These are phyloP conservation scores for Actinomucor elegans DNA, from an alignment of 371 early-diverging fungal genomes.

Conservation along the genomic window DNA sequence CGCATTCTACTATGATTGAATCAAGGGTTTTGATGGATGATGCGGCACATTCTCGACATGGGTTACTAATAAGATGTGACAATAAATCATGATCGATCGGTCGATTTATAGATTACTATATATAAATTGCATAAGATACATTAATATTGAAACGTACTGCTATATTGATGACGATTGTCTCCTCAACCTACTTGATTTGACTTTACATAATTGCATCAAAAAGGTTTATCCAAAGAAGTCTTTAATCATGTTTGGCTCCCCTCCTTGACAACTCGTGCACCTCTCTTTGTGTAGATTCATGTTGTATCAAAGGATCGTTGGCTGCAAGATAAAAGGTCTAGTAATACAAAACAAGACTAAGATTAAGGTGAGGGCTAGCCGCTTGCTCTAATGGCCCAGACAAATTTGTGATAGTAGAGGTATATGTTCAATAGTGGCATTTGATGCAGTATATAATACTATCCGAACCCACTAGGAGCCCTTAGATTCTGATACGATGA, in stretches of 20 bases:
- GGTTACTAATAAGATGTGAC: too few species aligned
- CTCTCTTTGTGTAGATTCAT: slow-evolving; percentile 61
- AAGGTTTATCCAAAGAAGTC: slow-evolving; percentile 25
- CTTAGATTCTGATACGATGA: too few species aligned
- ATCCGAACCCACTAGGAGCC: slow-evolving; percentile 42
- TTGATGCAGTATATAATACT: slow-evolving; percentile 35
- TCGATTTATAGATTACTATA: too few species aligned
- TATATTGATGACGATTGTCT: slow-evolving; percentile 62
- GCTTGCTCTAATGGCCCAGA: slow-evolving; percentile 10
- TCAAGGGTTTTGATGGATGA: too few species aligned
- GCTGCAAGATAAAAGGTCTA: slow-evolving; percentile 19
- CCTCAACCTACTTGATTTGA: slow-evolving; percentile 46
- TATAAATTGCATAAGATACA: too few species aligned
- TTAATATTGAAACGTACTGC: slow-evolving; percentile 33
- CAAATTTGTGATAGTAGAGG: slow-evolving; percentile 16
- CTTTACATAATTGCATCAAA: slow-evolving; percentile 64
- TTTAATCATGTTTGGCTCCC: slow-evolving; percentile 34
- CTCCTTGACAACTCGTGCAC: slow-evolving; percentile 52
- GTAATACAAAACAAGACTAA: slow-evolving; percentile 39
- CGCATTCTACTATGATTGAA: too few species aligned
- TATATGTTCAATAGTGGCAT: slow-evolving; percentile 42
- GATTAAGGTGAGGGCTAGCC: background rate
- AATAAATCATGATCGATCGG: too few species aligned
- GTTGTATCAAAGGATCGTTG: slow-evolving; percentile 44
- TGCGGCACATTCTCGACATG: too few species aligned